Conservation (phyloP, 2,329 filamentous ascomycete genomes). For the Botrytis sinoallii region DNA sequence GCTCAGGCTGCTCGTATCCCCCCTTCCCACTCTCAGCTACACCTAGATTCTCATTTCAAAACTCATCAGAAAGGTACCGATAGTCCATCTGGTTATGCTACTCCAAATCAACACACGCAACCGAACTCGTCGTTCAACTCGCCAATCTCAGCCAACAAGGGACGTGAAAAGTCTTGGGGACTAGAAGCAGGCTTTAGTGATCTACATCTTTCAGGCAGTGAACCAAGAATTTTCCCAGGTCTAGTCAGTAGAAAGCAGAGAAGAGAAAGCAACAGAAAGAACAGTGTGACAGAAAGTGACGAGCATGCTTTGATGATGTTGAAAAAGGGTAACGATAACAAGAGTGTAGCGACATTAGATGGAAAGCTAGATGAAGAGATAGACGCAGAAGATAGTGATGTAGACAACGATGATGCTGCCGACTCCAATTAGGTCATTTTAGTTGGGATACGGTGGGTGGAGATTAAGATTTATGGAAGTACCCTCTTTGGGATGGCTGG, state of each 20-base stretch:
- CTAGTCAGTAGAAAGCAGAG: conserved; percentile 50
- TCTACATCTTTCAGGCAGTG: conserved; percentile 52
- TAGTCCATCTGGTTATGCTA: conserved; percentile 22
- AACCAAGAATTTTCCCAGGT: conserved; percentile 71
- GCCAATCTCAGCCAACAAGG: conserved; percentile 26
- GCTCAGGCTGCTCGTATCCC: conserved; percentile 37
- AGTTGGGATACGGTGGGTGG: neutral
- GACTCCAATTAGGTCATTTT: conserved; percentile 2
- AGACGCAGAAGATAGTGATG: neutral
- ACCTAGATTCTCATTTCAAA: conserved; percentile 24
- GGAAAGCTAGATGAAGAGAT: conserved; percentile 13
- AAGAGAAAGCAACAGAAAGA: conserved; percentile 31
- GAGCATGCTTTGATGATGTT: conserved; percentile 21
- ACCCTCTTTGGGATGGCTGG: neutral
- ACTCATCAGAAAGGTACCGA: conserved; percentile 22
- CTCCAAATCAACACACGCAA: conserved; percentile 14
- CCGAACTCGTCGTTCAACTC: conserved; percentile 21
- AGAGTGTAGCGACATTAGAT: conserved; percentile 5
- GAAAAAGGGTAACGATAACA: neutral
- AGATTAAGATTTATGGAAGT: neutral
- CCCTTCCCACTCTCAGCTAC: conserved; percentile 29
- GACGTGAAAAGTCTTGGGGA: conserved; percentile 41
- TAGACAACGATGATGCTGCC: conserved; percentile 6
- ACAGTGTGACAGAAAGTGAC: conserved; percentile 33
- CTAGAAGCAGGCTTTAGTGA: conserved; percentile 41